These are phyloP conservation scores for Trypanosomatidae sp. DNA, from an alignment of 208 protist species.

Conservation along the genomic window DNA sequence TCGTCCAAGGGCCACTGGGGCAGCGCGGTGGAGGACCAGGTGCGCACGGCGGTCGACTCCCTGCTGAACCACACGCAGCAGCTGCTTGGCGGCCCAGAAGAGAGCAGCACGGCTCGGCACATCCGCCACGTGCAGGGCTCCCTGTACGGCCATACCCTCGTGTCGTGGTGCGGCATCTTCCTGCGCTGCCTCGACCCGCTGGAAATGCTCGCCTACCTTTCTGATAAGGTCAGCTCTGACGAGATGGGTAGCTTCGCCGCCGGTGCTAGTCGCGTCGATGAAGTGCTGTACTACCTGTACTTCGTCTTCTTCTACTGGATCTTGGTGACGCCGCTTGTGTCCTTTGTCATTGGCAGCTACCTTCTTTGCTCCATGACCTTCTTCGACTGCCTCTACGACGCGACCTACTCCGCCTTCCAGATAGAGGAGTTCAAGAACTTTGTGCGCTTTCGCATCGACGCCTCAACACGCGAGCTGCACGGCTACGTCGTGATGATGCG, in stretches of 20 bases:
- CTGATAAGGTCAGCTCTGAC: conserved; percentile 43
- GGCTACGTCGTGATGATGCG: conserved; percentile 60
- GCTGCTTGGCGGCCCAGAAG: conserved; percentile 28
- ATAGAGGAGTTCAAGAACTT: conserved; percentile 90
- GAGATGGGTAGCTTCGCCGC: conserved; percentile 47
- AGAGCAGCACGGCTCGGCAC: conserved; percentile 2
- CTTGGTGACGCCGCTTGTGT: conserved; percentile 78
- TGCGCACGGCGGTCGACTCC: conserved; percentile 25
- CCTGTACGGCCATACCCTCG: conserved; percentile 40
- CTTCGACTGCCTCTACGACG: conserved; percentile 79
- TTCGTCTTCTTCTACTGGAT: conserved; percentile 77
- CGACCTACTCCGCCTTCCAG: conserved; percentile 81
- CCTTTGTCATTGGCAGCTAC: conserved; percentile 77
- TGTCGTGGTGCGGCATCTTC: conserved; percentile 31
- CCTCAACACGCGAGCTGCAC: conserved; percentile 53
- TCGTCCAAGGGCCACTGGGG: conserved; percentile 66
- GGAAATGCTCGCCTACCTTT: conserved; percentile 69
- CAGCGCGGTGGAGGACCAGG: conserved; percentile 55
- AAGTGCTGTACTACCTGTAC: conserved; percentile 75
- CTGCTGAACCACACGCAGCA: conserved; percentile 41
- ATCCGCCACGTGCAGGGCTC: conserved; percentile 18
- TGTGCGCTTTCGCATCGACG: conserved; percentile 66
- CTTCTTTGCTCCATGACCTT: conserved; percentile 64
- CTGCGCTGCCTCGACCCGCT: conserved; percentile 56
- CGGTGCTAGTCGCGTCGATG: conserved; percentile 40